Percentiles rank a stretch among this genome's conserved stretches.
Conservation (phyloP, 306 rosid species). For the Acacia melanoxylon region DNA sequence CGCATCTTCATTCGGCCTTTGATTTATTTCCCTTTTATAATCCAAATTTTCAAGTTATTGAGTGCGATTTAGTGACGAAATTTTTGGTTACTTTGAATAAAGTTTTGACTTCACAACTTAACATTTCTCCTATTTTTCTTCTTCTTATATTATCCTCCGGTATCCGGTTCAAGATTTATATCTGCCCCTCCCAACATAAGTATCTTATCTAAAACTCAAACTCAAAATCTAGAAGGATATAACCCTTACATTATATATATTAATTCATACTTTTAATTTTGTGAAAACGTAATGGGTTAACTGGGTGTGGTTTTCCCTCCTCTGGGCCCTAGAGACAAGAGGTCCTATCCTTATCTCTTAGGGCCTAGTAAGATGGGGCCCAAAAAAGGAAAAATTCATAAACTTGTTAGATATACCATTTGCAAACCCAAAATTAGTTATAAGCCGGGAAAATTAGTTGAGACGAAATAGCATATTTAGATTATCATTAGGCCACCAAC, state of each 20-base stretch:
- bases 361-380: not conserved
- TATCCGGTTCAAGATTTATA: fast-evolving
- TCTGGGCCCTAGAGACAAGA: not conserved
- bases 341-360: not conserved
- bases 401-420: not conserved
- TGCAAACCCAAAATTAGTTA: not conserved
- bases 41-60: not conserved
- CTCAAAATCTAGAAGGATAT: fast-evolving
- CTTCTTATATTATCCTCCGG: too few relatives aligned
- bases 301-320: not conserved
- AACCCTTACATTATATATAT: too few relatives aligned
- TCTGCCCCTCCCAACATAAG: too few relatives aligned
- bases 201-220: too few relatives aligned
- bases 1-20: not conserved
- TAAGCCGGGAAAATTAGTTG: too few relatives aligned
- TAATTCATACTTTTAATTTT: too few relatives aligned
- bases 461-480: too few relatives aligned
- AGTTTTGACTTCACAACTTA: not conserved
- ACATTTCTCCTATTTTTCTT: not conserved
- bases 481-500: too few relatives aligned
- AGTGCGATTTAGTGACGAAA: not conserved
- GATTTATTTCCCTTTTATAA: not conserved
- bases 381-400: too few relatives aligned
- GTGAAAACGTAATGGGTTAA: not conserved
- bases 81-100: not conserved